phyloP scores from a whole-genome alignment of 2,329 filamentous ascomycete species.

The Ceratocystis variospora region DNA sequence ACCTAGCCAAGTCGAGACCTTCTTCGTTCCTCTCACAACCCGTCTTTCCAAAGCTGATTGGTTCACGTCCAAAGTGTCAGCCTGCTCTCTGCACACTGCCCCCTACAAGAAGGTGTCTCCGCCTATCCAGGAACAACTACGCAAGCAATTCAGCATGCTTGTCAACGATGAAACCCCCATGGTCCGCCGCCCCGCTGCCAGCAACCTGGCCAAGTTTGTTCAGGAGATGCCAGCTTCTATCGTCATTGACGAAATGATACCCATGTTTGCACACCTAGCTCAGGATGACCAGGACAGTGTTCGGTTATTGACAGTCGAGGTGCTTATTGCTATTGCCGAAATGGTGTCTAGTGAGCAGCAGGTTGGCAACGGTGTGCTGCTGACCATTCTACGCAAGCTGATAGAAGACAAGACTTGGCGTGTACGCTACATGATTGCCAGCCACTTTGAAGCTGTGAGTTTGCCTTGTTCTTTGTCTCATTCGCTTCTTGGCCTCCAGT shows the following conservation, averaged over 20 bases:
- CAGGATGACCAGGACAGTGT: slow-evolving; percentile 97
- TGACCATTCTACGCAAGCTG: slow-evolving; percentile 78
- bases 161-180: slow-evolving; percentile 98
- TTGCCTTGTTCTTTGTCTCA: not conserved
- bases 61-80: slow-evolving; percentile 99
- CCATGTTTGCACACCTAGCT: slow-evolving; percentile 91
- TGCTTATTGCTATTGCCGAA: slow-evolving; percentile 91
- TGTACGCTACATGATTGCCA: slow-evolving; percentile 97
- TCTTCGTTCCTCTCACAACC: slow-evolving; percentile 89
- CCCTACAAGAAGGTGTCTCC: slow-evolving; percentile 86
- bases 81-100: slow-evolving; percentile 83
- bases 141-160: slow-evolving; percentile 80
- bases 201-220: slow-evolving; percentile 92
- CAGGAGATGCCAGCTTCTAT: slow-evolving; percentile 88
- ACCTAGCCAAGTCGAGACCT: slow-evolving; percentile 84
- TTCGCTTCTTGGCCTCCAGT: not conserved
- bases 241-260: slow-evolving; percentile 97
- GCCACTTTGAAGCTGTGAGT: slow-evolving; percentile 86
- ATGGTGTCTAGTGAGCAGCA: slow-evolving; percentile 97
- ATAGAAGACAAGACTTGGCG: slow-evolving; percentile 99
- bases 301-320: slow-evolving; percentile 85
- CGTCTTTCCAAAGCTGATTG: slow-evolving; percentile 98
- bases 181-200: slow-evolving; percentile 93
- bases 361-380: slow-evolving; percentile 81
- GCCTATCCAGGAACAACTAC: slow-evolving; percentile 76